A percentile compares a stretch with the other conserved stretches of the same genome.
phyloP scores from a whole-genome alignment of 2,329 filamentous ascomycete genomes.

The Epichloe aotearoae region DNA sequence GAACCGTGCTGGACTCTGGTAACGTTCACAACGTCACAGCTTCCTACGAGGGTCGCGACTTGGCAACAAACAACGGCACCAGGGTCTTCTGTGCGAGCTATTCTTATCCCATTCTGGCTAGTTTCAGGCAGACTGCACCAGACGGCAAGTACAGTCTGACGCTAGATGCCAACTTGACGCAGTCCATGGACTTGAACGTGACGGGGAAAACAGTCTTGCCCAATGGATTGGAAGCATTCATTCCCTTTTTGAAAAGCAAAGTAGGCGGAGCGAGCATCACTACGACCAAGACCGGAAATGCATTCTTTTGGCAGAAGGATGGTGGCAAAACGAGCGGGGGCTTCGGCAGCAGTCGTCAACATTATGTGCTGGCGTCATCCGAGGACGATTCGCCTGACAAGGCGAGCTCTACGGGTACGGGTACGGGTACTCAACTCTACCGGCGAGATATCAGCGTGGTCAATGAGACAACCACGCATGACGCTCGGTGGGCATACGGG shows the following conservation, averaged over 20 bases:
- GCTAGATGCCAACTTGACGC: conserved; percentile 22
- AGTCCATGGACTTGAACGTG: conserved; percentile 26
- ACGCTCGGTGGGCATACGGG: conserved; percentile 24
- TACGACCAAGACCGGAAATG: conserved; percentile 45
- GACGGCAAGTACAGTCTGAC: conserved; percentile 7
- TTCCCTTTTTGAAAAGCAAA: conserved; percentile 12
- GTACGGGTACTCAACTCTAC: conserved; percentile 32
- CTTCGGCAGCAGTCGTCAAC: conserved; percentile 43
- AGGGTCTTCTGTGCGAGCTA: conserved; percentile 3
- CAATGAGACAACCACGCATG: conserved; percentile 38
- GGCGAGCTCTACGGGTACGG: neutral
- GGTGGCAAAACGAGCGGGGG: conserved; percentile 34
- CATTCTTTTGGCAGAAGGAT: conserved; percentile 35
- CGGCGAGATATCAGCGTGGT: conserved; percentile 39
- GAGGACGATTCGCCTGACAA: neutral
- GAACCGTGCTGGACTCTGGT: conserved; percentile 27
- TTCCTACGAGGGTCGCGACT: conserved; percentile 8
- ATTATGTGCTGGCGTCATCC: conserved; percentile 32
- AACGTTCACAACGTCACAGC: conserved; percentile 24
- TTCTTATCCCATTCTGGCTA: conserved; percentile 8
- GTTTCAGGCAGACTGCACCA: neutral
- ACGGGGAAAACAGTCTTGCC: conserved; percentile 35
- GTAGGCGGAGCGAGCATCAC: conserved; percentile 19
- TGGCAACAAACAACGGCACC: neutral
- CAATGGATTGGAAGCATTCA: conserved; percentile 46